Evolutionary conservation across 805 yeast species (phyloP).

Genomic region (Wickerhamiella spandovensis): DNA sequence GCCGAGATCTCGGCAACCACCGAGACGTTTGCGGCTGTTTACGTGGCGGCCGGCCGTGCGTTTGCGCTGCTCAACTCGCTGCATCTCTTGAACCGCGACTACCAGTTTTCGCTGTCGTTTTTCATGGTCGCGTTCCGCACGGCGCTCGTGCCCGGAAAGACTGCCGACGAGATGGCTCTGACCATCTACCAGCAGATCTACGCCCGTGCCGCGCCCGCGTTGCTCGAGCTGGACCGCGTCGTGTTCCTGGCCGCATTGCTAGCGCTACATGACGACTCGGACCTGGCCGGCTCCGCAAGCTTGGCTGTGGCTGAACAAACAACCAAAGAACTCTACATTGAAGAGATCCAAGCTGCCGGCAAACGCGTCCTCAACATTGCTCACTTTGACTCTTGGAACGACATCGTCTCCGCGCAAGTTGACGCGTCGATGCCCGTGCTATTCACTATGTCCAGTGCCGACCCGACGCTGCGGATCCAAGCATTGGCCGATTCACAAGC

Average conservation of each 20-base stretch:
- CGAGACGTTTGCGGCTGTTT: constrained; percentile 38
- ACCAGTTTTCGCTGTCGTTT: constrained; percentile 37
- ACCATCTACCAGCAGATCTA: constrained; percentile 36
- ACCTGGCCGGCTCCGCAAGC: neutral
- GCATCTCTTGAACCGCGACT: constrained; percentile 35
- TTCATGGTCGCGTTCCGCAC: constrained; percentile 24
- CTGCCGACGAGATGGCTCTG: constrained; percentile 25
- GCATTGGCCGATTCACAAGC: constrained; percentile 27
- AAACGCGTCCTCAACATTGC: neutral
- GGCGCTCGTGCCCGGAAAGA: constrained; percentile 3
- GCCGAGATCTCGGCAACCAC: constrained; percentile 37
- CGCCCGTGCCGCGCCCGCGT: constrained; percentile 33
- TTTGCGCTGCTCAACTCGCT: constrained; percentile 36
- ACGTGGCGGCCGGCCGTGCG: constrained; percentile 39
- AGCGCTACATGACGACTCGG: neutral
- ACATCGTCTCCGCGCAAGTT: constrained; percentile 15
- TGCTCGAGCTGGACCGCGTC: constrained; percentile 31
- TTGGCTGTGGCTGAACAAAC: neutral
- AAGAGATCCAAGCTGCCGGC: neutral
- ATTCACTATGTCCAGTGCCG: constrained; percentile 49
- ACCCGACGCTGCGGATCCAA: constrained; percentile 46
- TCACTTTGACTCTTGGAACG: neutral
- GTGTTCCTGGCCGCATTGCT: constrained; percentile 31
- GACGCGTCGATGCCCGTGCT: constrained; percentile 32
- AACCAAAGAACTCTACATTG: neutral